Evolutionary conservation across 306 rosid species (phyloP).

Genomic region (Prunus dulcis): DNA sequence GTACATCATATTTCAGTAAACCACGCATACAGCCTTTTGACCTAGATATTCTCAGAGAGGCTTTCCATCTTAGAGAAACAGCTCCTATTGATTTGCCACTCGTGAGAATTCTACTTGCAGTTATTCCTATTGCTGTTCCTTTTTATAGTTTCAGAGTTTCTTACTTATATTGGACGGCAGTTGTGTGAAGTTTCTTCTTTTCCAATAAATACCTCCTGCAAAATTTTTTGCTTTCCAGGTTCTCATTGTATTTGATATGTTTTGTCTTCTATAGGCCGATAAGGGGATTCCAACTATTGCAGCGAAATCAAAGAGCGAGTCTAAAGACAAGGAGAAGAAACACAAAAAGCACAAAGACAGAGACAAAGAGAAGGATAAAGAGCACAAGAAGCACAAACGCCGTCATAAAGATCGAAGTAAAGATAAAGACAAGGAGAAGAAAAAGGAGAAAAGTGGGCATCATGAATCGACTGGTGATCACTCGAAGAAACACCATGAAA

Average conservation of each 20-base stretch:
- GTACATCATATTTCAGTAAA: constrained; percentile 52
- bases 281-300: constrained; percentile 80
- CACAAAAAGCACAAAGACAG: constrained; percentile 83
- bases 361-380: constrained; percentile 87
- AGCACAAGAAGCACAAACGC: constrained; percentile 91
- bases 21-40: constrained; percentile 79
- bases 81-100: constrained; percentile 76
- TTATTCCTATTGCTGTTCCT: constrained; percentile 4
- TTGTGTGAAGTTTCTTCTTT: not conserved
- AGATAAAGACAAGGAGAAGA: constrained; percentile 91
- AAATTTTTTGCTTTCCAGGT: constrained; percentile 5
- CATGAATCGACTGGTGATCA: constrained; percentile 82
- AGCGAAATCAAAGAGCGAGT: constrained; percentile 73
- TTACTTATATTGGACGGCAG: not conserved
- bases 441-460: constrained; percentile 82
- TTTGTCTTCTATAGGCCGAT: constrained; percentile 54
- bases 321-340: constrained; percentile 91
- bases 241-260: not conserved
- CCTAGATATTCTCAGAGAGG: constrained; percentile 73
- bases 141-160: not conserved
- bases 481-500: constrained; percentile 88
- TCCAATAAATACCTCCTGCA: not conserved
- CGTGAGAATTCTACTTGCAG: constrained; percentile 50
- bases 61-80: constrained; percentile 83
- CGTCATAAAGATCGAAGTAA: constrained; percentile 81